Base-by-base conservation (phyloP, 78 protist species). In the Dictyostelium firmibasis region DNA sequence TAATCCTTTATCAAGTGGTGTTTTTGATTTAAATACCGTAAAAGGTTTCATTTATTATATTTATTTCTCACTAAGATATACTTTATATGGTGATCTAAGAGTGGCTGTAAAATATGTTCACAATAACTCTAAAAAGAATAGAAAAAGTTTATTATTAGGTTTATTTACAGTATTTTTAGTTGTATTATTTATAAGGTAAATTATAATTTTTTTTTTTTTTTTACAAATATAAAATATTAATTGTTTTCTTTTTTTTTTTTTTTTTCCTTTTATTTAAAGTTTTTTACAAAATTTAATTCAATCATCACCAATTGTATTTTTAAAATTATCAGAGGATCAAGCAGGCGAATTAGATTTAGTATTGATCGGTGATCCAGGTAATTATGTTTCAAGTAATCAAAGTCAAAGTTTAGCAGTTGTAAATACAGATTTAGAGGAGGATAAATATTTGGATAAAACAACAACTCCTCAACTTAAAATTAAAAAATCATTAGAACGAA, bases 291-390 rank as follows among this genome's bases (percentile, higher is more conserved):
- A 86, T 50, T 27, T 85, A 33, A 86, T 94, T 84, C 89, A 91
- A 41, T n/a, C 79, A 29, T 85, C 96, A 18, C 97, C 97, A 20
- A 85, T 96, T 69, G 92, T 96, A 64, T 96, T 96, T 38, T 74
- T 96, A 47, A 96, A 96, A 33, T 83, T 96, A 81, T 86, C 96
- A 31, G 97, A 96, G 41, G 93, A 96, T 44, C 91, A 83, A 76
- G 93, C 92, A 25, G 97, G 97, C 7, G 97, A 96, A 78, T 69
- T 69, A 69, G 97, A 96, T 78, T 50, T 96, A 13, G 29, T 88
- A 16, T 25, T 88, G 13, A 43, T 76, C 16, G 93, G 93, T 29
- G 93, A 78, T 44, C 86, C 93, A 41, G 47, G 47, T 43, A 78
- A 43, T 78, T 78, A 35, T 75, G 41, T 29, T 7, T 75, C 81